These are phyloP conservation scores for Fusarium annulatum DNA, from an alignment of 2,329 filamentous ascomycete species.

Conservation along the genomic window DNA sequence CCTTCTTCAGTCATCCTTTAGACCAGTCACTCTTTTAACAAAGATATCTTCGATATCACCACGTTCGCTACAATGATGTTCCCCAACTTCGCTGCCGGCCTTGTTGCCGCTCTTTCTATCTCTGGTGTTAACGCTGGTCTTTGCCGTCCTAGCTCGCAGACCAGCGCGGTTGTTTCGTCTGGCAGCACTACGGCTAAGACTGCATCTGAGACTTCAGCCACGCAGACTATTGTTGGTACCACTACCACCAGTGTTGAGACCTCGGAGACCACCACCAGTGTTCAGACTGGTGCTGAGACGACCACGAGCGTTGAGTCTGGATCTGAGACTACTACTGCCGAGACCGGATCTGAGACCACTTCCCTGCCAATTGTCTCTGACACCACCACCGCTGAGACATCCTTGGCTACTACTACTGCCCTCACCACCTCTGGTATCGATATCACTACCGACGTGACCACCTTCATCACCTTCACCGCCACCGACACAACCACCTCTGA, in stretches of 20 bases:
- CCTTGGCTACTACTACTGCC: background rate
- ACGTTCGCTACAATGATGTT: constrained; percentile 8
- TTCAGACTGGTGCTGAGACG: background rate
- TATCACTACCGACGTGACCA: background rate
- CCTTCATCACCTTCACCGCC: background rate
- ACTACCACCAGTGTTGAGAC: background rate
- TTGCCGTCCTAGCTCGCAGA: constrained; percentile 1
- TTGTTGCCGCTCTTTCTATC: background rate
- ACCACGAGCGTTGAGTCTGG: background rate
- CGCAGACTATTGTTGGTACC: background rate
- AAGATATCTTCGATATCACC: background rate
- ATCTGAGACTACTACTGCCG: background rate
- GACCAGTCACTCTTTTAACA: background rate
- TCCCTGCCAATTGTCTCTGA: background rate
- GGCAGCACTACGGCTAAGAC: background rate
- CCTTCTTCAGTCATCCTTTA: background rate
- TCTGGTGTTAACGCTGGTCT: background rate
- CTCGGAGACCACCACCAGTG: background rate
- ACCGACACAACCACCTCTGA: background rate
- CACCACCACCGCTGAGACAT: background rate
- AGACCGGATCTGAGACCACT: no score
- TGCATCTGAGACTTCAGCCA: background rate
- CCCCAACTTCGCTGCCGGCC: background rate
- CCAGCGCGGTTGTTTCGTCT: background rate
- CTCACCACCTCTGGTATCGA: background rate